Conservation (phyloP, 306 rosid genomes). For the Nissolia schottii region DNA sequence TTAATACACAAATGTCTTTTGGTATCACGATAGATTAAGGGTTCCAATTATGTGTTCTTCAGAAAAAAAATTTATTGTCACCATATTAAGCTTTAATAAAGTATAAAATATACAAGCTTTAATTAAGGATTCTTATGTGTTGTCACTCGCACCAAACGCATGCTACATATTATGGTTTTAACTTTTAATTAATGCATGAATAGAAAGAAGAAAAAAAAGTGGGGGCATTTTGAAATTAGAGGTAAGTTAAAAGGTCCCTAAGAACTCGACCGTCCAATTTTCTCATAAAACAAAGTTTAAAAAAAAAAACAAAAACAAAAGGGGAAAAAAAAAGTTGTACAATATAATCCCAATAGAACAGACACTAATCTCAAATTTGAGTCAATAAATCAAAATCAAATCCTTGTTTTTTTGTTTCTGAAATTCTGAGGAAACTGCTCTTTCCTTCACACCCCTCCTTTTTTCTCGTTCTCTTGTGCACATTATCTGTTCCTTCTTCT, state of each 20-base stretch:
- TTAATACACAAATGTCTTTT: no score
- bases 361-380: not conserved
- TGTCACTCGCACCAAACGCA: no score
- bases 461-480: not conserved
- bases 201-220: not conserved
- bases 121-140: no score
- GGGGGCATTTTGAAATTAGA: not conserved
- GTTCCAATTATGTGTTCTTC: no score
- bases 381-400: not conserved
- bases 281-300: no score
- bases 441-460: no score
- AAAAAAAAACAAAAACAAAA: no score
- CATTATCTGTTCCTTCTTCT: not conserved
- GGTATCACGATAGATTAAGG: no score
- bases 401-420: not conserved
- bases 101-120: no score
- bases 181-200: not conserved
- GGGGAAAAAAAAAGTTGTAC: no score
- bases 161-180: not conserved
- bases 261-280: not conserved
- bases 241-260: not conserved
- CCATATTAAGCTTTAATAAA: no score
- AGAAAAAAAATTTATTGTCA: no score
- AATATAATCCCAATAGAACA: not conserved
- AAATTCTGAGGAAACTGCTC: not conserved